These are phyloP conservation scores for Auricularia auricula-judae DNA, from an alignment of 768 basidiomycete species.

Conservation along the genomic window DNA sequence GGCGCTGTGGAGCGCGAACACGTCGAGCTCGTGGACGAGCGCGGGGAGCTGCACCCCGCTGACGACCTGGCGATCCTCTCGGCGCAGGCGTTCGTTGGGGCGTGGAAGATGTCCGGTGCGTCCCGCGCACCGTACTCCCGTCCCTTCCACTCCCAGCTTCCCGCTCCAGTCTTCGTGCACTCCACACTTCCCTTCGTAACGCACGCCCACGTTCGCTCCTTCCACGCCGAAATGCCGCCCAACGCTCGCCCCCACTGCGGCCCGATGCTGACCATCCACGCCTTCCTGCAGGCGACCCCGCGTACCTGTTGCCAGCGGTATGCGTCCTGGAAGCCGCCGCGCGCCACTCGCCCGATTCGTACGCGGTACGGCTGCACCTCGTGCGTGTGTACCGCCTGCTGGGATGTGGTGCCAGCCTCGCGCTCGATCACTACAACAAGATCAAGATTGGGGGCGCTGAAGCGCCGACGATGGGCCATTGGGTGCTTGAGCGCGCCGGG, in stretches of 20 bases:
- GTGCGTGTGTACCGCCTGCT: conserved; percentile 75
- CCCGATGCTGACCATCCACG: too few relatives aligned
- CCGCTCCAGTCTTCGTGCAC: too few relatives aligned
- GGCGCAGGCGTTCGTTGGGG: conserved; percentile 51
- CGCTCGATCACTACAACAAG: conserved; percentile 45
- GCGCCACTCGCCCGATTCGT: conserved; percentile 58
- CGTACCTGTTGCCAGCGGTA: conserved; percentile 27
- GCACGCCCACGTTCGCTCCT: too few relatives aligned
- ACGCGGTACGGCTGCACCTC: conserved; percentile 64
- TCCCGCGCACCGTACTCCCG: too few relatives aligned
- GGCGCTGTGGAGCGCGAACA: neutral
- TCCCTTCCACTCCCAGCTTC: neutral
- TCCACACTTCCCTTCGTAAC: too few relatives aligned
- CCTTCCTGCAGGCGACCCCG: conserved; percentile 24
- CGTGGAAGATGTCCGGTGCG: conserved; percentile 37
- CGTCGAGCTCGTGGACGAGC: conserved; percentile 22
- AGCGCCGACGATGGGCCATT: conserved; percentile 80
- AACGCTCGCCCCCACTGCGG: too few relatives aligned
- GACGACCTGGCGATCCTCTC: conserved; percentile 78
- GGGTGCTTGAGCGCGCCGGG: conserved; percentile 63
- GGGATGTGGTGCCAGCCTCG: conserved; percentile 52
- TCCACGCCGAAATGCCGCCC: too few relatives aligned
- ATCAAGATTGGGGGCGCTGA: neutral
- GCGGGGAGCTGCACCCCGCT: conserved; percentile 69
- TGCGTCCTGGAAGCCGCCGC: conserved; percentile 24